phyloP scores from a whole-genome alignment of 169 alveolate genomes.

The Theileria equi region DNA sequence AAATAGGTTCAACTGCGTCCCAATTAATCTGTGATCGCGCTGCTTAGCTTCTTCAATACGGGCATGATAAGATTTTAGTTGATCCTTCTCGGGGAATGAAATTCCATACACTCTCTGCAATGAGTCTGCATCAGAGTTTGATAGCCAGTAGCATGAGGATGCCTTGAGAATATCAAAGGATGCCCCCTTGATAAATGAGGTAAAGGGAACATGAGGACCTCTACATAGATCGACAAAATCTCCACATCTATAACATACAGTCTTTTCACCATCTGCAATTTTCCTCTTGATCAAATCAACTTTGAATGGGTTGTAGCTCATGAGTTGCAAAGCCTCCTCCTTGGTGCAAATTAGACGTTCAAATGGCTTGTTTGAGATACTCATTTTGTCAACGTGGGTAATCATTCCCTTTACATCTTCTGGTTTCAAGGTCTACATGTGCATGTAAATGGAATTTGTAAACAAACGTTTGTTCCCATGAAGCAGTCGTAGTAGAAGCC shows the following conservation, averaged over 20 bases:
- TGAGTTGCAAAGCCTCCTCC: slow-evolving; percentile 95
- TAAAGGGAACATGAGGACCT: slow-evolving; percentile 98
- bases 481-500: slow-evolving; percentile 99
- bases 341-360: slow-evolving; percentile 91
- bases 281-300: slow-evolving; percentile 91
- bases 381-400: slow-evolving; percentile 62
- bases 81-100: slow-evolving; percentile 93
- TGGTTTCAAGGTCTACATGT: slow-evolving; percentile 54
- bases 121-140: slow-evolving; percentile 90
- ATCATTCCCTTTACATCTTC: slow-evolving; percentile 57
- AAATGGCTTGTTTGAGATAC: slow-evolving; percentile 88
- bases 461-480: slow-evolving; percentile 82
- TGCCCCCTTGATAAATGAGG: slow-evolving; percentile 85
- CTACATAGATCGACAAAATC: slow-evolving; percentile 96
- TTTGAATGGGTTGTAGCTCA: slow-evolving; percentile 96
- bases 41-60: slow-evolving; percentile 95
- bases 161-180: slow-evolving; percentile 93
- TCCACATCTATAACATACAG: slow-evolving; percentile 97
- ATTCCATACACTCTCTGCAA: slow-evolving; percentile 98
- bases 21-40: slow-evolving; percentile 97
- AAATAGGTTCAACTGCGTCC: slow-evolving; percentile 90
- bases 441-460: slow-evolving; percentile 9
- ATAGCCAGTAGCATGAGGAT: slow-evolving; percentile 99
- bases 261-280: slow-evolving; percentile 91
- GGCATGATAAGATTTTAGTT: slow-evolving; percentile 88